A percentile compares a stretch with the other conserved stretches of the same genome.
Conservation (phyloP, 768 basidiomycete genomes). For the Termitomyces sp. region DNA sequence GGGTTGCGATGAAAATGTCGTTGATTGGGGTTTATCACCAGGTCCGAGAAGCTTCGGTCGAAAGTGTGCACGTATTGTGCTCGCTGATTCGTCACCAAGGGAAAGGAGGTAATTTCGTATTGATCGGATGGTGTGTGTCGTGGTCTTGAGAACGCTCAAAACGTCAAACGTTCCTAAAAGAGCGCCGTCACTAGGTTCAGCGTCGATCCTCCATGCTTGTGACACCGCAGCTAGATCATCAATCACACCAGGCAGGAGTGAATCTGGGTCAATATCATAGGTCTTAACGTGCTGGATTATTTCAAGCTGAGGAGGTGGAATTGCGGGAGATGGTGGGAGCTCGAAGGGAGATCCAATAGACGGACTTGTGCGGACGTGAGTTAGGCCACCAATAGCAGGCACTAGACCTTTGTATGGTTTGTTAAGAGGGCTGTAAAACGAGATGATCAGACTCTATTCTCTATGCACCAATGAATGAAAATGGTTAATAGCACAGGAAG, state of each 20-base stretch:
- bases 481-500: not conserved
- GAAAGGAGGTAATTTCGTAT: constrained; percentile 81
- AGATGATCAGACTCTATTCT: constrained; percentile 1
- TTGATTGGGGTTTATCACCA: constrained; percentile 26
- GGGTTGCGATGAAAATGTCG: constrained; percentile 25
- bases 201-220: constrained; percentile 53
- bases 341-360: constrained; percentile 45
- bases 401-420: constrained; percentile 60
- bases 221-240: constrained; percentile 65
- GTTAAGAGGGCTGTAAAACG: constrained; percentile 28
- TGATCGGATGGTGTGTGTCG: constrained; percentile 75
- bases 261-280: constrained; percentile 70
- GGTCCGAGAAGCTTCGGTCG: constrained; percentile 42
- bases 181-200: constrained; percentile 13
- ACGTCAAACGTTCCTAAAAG: constrained; percentile 41
- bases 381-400: constrained; percentile 66
- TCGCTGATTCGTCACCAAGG: constrained; percentile 69
- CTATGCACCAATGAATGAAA: not conserved
- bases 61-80: constrained; percentile 50
- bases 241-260: constrained; percentile 69
- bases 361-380: constrained; percentile 35
- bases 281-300: constrained; percentile 56
- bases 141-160: constrained; percentile 66
- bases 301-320: constrained; percentile 41
- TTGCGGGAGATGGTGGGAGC: constrained; percentile 64